phyloP scores from a whole-genome alignment of 768 basidiomycete genomes.

The Peribolospora baueri region DNA sequence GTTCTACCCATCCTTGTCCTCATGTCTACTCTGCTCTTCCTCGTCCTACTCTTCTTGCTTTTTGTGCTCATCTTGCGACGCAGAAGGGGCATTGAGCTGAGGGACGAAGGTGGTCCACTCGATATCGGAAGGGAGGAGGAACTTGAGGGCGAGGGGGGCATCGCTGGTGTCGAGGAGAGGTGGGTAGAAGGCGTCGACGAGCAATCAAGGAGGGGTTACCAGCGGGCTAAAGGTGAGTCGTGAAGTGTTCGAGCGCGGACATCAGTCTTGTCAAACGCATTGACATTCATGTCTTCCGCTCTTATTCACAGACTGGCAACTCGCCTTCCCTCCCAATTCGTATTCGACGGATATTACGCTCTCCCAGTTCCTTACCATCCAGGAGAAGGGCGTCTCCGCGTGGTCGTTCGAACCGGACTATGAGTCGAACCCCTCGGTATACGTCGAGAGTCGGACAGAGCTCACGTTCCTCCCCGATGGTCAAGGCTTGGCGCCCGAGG shows the following conservation, averaged over 20 bases:
- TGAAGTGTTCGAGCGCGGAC: not conserved
- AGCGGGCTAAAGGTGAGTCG: conserved; percentile 57
- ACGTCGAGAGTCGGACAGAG: conserved; percentile 88
- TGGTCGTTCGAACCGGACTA: conserved; percentile 99
- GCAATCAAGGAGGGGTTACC: conserved; percentile 39
- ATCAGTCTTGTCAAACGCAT: not conserved
- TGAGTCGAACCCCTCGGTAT: conserved; percentile 69
- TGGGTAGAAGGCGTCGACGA: conserved; percentile 75
- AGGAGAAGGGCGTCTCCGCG: conserved; percentile 96
- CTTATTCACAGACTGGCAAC: conserved; percentile 23
- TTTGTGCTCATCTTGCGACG: conserved; percentile 39
- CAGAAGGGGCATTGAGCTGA: conserved; percentile 44
- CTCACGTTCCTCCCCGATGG: conserved; percentile 61
- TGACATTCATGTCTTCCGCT: not conserved
- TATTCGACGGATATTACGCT: conserved; percentile 90
- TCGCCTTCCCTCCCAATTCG: conserved; percentile 80
- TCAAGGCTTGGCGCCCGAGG: conserved; percentile 38
- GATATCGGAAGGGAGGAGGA: conserved; percentile 75
- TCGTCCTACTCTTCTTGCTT: conserved; percentile 75
- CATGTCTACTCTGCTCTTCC: conserved; percentile 71
- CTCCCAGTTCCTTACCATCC: conserved; percentile 93
- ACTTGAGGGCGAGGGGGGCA: conserved; percentile 73
- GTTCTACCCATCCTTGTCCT: conserved; percentile 86
- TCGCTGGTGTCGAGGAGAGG: conserved; percentile 69
- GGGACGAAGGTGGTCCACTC: conserved; percentile 68